phyloP scores from a whole-genome alignment of 768 basidiomycete genomes.

The Megacollybia marginata region DNA sequence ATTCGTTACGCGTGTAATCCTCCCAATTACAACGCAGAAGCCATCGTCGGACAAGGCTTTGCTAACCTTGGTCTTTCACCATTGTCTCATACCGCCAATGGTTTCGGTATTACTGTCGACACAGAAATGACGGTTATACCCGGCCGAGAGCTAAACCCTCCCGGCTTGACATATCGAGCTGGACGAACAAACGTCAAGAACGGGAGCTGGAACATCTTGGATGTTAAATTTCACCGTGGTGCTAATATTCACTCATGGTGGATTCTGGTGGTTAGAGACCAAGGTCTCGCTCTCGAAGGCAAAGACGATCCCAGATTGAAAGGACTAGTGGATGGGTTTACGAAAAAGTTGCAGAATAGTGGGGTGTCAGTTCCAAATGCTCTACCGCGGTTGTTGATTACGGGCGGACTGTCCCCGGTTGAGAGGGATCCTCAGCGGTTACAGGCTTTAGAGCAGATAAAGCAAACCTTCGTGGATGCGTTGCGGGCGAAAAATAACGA shows the following conservation, averaged over 20 bases:
- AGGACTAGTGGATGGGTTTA: constrained; percentile 45
- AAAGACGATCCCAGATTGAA: constrained; percentile 34
- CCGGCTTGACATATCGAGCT: constrained; percentile 45
- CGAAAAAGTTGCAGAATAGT: constrained; percentile 43
- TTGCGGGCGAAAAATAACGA: constrained; percentile 12
- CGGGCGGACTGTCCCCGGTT: constrained; percentile 18
- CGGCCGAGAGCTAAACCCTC: constrained; percentile 55
- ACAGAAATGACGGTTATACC: constrained; percentile 57
- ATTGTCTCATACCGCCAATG: constrained; percentile 28
- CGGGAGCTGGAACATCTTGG: constrained; percentile 73
- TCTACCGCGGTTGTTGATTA: constrained; percentile 28
- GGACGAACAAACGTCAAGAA: constrained; percentile 40
- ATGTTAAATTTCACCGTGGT: constrained; percentile 59
- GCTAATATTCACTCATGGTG: constrained; percentile 49
- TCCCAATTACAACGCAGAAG: constrained; percentile 49
- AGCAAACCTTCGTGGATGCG: constrained; percentile 27
- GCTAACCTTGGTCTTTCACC: constrained; percentile 41
- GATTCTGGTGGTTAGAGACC: constrained; percentile 58
- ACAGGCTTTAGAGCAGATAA: constrained; percentile 31
- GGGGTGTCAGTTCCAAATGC: constrained; percentile 46
- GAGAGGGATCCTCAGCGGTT: constrained; percentile 28
- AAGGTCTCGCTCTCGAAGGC: constrained; percentile 26
- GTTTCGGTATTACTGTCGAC: constrained; percentile 53
- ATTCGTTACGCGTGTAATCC: constrained; percentile 59
- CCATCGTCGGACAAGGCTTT: constrained; percentile 56